These are phyloP conservation scores for Leccinum angustisporum DNA, from an alignment of 1,284 basidiomycete genomes.

Conservation along the genomic window DNA sequence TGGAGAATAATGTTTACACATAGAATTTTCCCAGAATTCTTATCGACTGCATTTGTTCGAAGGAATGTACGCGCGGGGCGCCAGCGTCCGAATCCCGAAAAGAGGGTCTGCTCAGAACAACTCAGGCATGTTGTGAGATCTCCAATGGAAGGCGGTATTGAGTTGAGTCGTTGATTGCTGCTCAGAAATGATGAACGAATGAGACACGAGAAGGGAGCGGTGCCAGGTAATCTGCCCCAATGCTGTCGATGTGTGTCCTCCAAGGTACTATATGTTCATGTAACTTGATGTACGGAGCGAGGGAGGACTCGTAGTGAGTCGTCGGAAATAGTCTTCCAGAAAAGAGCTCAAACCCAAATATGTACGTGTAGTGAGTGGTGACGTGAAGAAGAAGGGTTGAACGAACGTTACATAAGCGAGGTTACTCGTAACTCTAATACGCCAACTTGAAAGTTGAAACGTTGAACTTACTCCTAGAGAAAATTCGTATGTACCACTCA, in stretches of 20 bases:
- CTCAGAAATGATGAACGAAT: slow-evolving; percentile 13
- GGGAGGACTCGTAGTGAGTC: slow-evolving; percentile 15
- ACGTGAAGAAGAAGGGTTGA: no score
- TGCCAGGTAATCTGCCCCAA: slow-evolving; percentile 28
- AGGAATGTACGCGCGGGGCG: slow-evolving; percentile 29
- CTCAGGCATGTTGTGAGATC: slow-evolving; percentile 34
- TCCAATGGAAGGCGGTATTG: slow-evolving; percentile 29
- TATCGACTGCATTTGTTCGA: slow-evolving; percentile 32
- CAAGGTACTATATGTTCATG: slow-evolving; percentile 27
- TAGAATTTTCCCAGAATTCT: slow-evolving; percentile 29
- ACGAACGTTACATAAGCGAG: no score
- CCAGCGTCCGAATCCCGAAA: slow-evolving; percentile 9
- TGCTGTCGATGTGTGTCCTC: slow-evolving; percentile 27
- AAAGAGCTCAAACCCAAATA: no score
- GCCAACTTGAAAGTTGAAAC: no score
- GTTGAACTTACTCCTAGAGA: no score
- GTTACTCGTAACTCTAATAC: no score
- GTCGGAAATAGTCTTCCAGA: no score
- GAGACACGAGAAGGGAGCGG: background rate
- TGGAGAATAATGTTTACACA: no score
- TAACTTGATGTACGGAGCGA: slow-evolving; percentile 21
- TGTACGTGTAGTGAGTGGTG: no score
- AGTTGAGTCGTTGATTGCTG: slow-evolving; percentile 26
- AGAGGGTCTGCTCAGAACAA: slow-evolving; percentile 27
- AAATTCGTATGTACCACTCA: no score